Percentiles rank a stretch among this genome's conserved stretches.
Conservation (phyloP, 1,284 basidiomycete genomes). For the Leccinum discolor region DNA sequence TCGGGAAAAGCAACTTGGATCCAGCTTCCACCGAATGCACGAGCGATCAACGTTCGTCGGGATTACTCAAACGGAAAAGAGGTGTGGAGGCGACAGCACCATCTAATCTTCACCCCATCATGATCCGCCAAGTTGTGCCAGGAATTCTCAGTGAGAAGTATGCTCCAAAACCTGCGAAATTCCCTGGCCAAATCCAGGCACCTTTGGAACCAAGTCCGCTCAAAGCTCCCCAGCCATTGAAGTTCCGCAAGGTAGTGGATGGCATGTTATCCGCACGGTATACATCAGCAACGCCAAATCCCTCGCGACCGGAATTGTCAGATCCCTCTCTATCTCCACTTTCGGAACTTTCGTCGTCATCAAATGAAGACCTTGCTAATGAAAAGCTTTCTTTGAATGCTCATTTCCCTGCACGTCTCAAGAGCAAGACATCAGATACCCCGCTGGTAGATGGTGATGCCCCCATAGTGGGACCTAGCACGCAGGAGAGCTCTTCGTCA, state of each 20-base stretch:
- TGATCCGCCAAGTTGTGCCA: slow-evolving; percentile 38
- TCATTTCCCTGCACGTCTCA: neutral
- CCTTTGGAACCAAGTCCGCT: slow-evolving; percentile 16
- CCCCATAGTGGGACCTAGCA: neutral
- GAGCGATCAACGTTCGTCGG: slow-evolving; percentile 13
- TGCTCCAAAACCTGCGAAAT: slow-evolving; percentile 21
- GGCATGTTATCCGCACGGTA: slow-evolving; percentile 35
- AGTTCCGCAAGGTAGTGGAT: slow-evolving; percentile 37
- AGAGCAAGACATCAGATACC: slow-evolving; percentile 4
- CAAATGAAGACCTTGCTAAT: slow-evolving; percentile 15
- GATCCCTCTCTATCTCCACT: slow-evolving; percentile 23
- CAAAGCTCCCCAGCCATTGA: slow-evolving; percentile 27
- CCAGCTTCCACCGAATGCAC: slow-evolving; percentile 14
- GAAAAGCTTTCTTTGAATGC: neutral
- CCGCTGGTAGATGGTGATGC: slow-evolving; percentile 1
- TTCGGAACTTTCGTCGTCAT: slow-evolving; percentile 28
- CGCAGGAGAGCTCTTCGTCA: neutral
- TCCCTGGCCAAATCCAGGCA: slow-evolving; percentile 11
- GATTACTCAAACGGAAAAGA: slow-evolving; percentile 44
- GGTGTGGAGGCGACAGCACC: slow-evolving; percentile 29
- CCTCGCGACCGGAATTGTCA: slow-evolving; percentile 3
- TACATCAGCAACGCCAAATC: slow-evolving; percentile 17
- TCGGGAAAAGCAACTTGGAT: slow-evolving; percentile 28
- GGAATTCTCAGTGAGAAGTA: slow-evolving; percentile 36
- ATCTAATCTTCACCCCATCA: slow-evolving; percentile 27